Evolutionary conservation across 768 basidiomycete genomes (phyloP).

Genomic region (Epithele typhae): DNA sequence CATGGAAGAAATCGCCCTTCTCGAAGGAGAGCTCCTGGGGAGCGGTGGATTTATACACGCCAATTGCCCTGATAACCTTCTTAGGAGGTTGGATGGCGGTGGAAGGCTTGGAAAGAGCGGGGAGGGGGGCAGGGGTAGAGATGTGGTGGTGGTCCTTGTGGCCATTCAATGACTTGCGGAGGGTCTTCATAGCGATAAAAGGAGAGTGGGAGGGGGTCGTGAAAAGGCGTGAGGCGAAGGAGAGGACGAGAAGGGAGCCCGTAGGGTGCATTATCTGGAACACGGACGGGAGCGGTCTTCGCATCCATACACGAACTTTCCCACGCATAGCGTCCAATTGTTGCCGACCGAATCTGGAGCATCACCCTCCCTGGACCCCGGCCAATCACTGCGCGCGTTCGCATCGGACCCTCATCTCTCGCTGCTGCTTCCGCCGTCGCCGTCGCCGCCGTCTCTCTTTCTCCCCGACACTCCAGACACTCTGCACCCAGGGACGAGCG

Average conservation of each 20-base stretch:
- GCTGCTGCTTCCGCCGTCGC: not conserved
- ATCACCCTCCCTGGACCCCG: slow-evolving; percentile 2
- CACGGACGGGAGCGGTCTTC: slow-evolving; percentile 2
- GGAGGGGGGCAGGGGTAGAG: slow-evolving; percentile 64
- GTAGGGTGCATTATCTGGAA: slow-evolving; percentile 19
- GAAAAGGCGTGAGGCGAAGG: slow-evolving; percentile 22
- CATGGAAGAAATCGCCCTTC: slow-evolving; percentile 98
- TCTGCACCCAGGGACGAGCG: too few relatives aligned
- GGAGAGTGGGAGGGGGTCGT: slow-evolving; percentile 21
- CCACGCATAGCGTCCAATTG: slow-evolving; percentile 14
- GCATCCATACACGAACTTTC: slow-evolving; percentile 7
- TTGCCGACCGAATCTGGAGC: slow-evolving; percentile 8
- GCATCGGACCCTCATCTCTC: slow-evolving; percentile 5
- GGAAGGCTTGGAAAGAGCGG: slow-evolving; percentile 64
- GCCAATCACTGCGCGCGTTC: slow-evolving; percentile 9
- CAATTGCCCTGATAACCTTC: slow-evolving; percentile 89
- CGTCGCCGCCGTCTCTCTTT: not conserved
- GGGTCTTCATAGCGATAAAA: slow-evolving; percentile 62
- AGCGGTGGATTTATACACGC: slow-evolving; percentile 57
- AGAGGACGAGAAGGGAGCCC: slow-evolving; percentile 15
- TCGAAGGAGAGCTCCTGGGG: slow-evolving; percentile 87
- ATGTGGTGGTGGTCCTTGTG: slow-evolving; percentile 63
- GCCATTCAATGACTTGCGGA: slow-evolving; percentile 76
- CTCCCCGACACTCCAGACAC: not conserved
- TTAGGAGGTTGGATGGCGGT: slow-evolving; percentile 79